These are phyloP conservation scores for Blastocladiella britannica DNA, from an alignment of 192 early-diverging fungal genomes.

Conservation along the genomic window DNA sequence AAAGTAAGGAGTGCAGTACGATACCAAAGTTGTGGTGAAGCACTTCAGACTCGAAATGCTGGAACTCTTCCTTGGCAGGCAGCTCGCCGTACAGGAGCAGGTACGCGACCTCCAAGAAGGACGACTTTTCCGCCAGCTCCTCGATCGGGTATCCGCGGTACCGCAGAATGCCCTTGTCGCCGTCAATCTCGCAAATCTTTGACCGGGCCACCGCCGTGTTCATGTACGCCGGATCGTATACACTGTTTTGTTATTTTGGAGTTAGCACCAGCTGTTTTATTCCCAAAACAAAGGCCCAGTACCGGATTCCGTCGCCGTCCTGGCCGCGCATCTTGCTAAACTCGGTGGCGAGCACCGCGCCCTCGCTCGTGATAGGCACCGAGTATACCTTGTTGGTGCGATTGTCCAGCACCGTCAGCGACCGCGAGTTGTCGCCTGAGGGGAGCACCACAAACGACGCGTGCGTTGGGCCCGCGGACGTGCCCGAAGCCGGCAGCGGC, in stretches of 20 bases:
- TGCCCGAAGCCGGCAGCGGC: background rate
- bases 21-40: constrained; percentile 31
- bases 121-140: constrained; percentile 37
- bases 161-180: constrained; percentile 38
- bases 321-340: constrained; percentile 17
- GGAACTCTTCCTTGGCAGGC: constrained; percentile 24
- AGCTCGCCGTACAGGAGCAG: constrained; percentile 42
- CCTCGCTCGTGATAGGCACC: constrained; percentile 26
- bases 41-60: constrained; percentile 22
- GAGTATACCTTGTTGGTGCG: constrained; percentile 38
- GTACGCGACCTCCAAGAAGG: constrained; percentile 46
- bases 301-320: constrained; percentile 4
- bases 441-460: background rate
- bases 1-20: too few species aligned
- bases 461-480: background rate
- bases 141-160: constrained; percentile 44
- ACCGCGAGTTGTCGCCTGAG: constrained; percentile 12
- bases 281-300: too few species aligned
- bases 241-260: too few species aligned
- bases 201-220: constrained; percentile 44
- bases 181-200: constrained; percentile 42
- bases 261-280: too few species aligned
- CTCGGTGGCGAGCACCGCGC: constrained; percentile 15
- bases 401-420: constrained; percentile 40
- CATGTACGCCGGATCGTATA: constrained; percentile 23